A percentile compares a stretch with the other conserved stretches of the same genome.
phyloP scores from a whole-genome alignment of 2,329 filamentous ascomycete species.

The Diaporthe nobilis region DNA sequence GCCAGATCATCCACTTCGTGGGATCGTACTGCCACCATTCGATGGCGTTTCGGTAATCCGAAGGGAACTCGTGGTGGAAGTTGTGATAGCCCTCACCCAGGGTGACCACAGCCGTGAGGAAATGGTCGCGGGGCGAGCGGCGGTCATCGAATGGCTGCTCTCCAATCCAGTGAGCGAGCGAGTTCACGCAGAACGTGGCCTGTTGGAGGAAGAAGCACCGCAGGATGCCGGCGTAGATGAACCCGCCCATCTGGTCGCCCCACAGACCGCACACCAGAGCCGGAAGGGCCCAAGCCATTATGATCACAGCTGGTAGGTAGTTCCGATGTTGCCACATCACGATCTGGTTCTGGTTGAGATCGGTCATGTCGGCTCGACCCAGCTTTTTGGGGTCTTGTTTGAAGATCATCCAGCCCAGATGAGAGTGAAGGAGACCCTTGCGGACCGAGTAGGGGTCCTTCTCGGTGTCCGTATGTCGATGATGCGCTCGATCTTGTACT shows the following conservation, averaged over 20 bases:
- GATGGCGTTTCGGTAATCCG: constrained; percentile 92
- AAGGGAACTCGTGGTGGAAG: constrained; percentile 96
- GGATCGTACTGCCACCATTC: constrained; percentile 94
- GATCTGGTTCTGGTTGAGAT: constrained; percentile 87
- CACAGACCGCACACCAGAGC: constrained; percentile 83
- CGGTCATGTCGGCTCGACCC: constrained; percentile 89
- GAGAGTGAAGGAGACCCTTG: constrained; percentile 88
- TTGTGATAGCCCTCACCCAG: constrained; percentile 92
- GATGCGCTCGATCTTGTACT: constrained; percentile 81
- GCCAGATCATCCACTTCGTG: constrained; percentile 90
- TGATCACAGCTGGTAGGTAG: constrained; percentile 84
- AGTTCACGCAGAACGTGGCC: constrained; percentile 95
- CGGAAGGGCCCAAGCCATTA: constrained; percentile 84
- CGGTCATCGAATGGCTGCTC: constrained; percentile 95
- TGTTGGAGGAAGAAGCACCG: constrained; percentile 93
- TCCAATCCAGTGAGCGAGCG: constrained; percentile 91
- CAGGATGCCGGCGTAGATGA: constrained; percentile 87
- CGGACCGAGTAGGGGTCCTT: constrained; percentile 93
- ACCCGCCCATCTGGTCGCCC: constrained; percentile 86
- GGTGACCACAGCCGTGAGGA: constrained; percentile 87
- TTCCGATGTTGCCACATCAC: constrained; percentile 91
- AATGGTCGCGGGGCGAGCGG: constrained; percentile 90
- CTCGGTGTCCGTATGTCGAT: constrained; percentile 92
- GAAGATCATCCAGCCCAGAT: constrained; percentile 92
- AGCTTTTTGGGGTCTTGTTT: constrained; percentile 93